These are phyloP conservation scores for Termitomyces eurrhizus DNA, from an alignment of 768 basidiomycete species.

Conservation along the genomic window DNA sequence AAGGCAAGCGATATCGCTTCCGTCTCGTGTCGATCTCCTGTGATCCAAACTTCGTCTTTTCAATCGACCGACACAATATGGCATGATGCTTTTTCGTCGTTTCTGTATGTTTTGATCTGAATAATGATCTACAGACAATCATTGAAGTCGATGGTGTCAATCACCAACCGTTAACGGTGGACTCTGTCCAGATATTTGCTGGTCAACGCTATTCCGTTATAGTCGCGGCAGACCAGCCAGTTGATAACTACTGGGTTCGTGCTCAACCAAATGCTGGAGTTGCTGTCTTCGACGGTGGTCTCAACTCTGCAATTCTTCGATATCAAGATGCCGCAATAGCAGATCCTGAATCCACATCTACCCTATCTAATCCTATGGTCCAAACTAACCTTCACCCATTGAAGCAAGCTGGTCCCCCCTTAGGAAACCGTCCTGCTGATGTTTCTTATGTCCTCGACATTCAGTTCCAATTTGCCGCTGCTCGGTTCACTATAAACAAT, in stretches of 20 bases:
- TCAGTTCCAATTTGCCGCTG: not conserved
- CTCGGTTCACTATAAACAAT: not conserved
- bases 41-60: slow-evolving; percentile 34
- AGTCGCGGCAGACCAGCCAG: not conserved
- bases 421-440: slow-evolving; percentile 1
- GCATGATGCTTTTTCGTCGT: not conserved
- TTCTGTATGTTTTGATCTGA: not conserved
- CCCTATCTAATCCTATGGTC: not conserved
- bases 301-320: slow-evolving; percentile 3
- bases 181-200: not conserved
- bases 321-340: not conserved
- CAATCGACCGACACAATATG: slow-evolving; percentile 42
- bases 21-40: slow-evolving; percentile 29
- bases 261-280: not conserved
- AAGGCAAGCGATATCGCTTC: slow-evolving; percentile 31
- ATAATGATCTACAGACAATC: not conserved
- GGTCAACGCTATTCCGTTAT: slow-evolving; percentile 3
- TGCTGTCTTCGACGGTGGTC: not conserved
- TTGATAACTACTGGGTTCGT: slow-evolving; percentile 2
- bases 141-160: slow-evolving; percentile 6
- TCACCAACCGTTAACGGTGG: not conserved
- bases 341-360: not conserved
- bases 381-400: not conserved
- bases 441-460: not conserved
- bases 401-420: not conserved